Evolutionary conservation across 768 basidiomycete genomes (phyloP).

Genomic region (Galerina sulciceps): DNA sequence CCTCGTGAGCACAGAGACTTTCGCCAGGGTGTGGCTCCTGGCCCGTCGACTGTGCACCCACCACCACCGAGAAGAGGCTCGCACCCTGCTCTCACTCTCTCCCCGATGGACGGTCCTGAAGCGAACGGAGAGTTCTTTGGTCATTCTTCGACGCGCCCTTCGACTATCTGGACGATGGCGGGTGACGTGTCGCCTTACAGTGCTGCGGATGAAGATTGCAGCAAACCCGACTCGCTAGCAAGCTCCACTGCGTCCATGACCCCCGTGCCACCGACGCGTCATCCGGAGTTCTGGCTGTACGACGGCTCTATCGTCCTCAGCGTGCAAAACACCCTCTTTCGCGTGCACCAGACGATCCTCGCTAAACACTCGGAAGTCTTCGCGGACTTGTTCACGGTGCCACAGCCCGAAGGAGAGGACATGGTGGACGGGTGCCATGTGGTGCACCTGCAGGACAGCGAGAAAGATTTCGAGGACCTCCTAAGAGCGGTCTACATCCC

Average conservation of each 20-base stretch:
- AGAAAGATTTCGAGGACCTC: constrained; percentile 51
- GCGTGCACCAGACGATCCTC: constrained; percentile 50
- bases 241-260: background rate
- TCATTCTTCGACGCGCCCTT: background rate
- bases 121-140: background rate
- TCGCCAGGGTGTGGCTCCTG: constrained; percentile 1
- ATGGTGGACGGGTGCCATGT: constrained; percentile 54
- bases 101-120: background rate
- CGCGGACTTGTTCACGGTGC: constrained; percentile 61
- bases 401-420: constrained; percentile 48
- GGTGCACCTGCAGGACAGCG: constrained; percentile 51
- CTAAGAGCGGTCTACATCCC: constrained; percentile 58
- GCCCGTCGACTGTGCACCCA: background rate
- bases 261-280: constrained; percentile 17
- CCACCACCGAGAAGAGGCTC: background rate
- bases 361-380: constrained; percentile 68
- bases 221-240: background rate
- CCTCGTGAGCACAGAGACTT: background rate
- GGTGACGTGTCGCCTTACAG: constrained; percentile 4
- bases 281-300: constrained; percentile 45
- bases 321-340: constrained; percentile 43
- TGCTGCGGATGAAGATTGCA: background rate
- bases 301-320: constrained; percentile 50
- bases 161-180: constrained; percentile 4
- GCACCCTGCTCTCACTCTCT: background rate